Evolutionary conservation across 345 rosid species (phyloP).

Genomic region (Bruguiera parviflora): DNA sequence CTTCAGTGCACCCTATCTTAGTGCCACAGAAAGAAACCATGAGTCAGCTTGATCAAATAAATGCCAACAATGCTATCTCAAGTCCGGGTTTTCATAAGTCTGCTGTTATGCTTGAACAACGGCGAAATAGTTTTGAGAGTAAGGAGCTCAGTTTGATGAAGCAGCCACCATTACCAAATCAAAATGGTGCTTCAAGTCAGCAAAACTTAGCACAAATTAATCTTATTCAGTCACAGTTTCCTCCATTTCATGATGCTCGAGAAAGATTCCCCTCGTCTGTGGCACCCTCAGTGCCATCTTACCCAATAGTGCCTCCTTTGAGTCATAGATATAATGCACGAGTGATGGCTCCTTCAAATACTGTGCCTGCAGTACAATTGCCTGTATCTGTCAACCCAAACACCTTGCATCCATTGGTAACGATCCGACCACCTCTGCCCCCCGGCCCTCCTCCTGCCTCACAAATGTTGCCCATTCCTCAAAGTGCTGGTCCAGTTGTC

Average conservation of each 20-base stretch:
- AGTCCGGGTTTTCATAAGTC: slow-evolving; percentile 49
- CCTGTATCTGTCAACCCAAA: slow-evolving; percentile 42
- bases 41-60: slow-evolving; percentile 43
- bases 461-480: slow-evolving; percentile 43
- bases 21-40: slow-evolving; percentile 39
- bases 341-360: slow-evolving; percentile 36
- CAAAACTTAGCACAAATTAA: slow-evolving; percentile 42
- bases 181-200: slow-evolving; percentile 44
- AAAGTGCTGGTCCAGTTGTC: slow-evolving; percentile 37
- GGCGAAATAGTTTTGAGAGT: slow-evolving; percentile 37
- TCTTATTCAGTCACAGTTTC: slow-evolving; percentile 46
- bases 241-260: slow-evolving; percentile 35
- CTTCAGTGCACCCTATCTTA: slow-evolving; percentile 39
- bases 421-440: slow-evolving; percentile 57
- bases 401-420: slow-evolving; percentile 36
- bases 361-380: slow-evolving; percentile 28
- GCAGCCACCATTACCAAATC: slow-evolving; percentile 36
- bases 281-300: slow-evolving; percentile 44
- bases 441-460: slow-evolving; percentile 46
- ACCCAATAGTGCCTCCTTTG: slow-evolving; percentile 30
- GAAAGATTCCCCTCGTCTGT: slow-evolving; percentile 39
- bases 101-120: slow-evolving; percentile 48
- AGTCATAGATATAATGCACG: slow-evolving; percentile 51
- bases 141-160: slow-evolving; percentile 36
- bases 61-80: slow-evolving; percentile 33